Evolutionary conservation across 1,139 yeast species (phyloP).

Genomic region (Kodamaea arcana): DNA sequence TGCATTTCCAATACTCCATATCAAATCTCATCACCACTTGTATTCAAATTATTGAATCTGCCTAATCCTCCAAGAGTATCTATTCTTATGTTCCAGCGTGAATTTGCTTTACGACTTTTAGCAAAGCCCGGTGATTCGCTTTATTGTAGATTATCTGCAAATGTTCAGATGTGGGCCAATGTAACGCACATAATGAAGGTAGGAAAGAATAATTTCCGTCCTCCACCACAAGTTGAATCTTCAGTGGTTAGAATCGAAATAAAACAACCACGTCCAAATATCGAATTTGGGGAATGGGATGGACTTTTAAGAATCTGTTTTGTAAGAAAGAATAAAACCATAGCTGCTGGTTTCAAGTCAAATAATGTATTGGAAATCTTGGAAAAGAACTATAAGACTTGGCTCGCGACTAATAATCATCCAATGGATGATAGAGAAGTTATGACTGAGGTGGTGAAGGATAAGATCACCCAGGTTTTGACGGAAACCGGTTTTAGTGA

Average conservation of each 20-base stretch:
- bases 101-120: slow-evolving; percentile 84
- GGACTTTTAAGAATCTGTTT: slow-evolving; percentile 87
- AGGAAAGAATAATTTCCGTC: slow-evolving; percentile 92
- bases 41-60: slow-evolving; percentile 83
- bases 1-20: slow-evolving; percentile 97
- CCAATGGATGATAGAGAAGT: slow-evolving; percentile 47
- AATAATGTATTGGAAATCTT: slow-evolving; percentile 76
- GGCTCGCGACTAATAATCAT: slow-evolving; percentile 55
- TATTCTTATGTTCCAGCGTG: slow-evolving; percentile 96
- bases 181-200: slow-evolving; percentile 98
- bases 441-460: slow-evolving; percentile 47
- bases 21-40: slow-evolving; percentile 94
- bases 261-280: slow-evolving; percentile 85
- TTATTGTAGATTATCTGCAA: slow-evolving; percentile 90
- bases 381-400: slow-evolving; percentile 85
- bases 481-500: slow-evolving; percentile 76
- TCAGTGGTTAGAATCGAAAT: slow-evolving; percentile 92
- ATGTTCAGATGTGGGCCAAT: slow-evolving; percentile 99
- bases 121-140: slow-evolving; percentile 95
- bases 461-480: slow-evolving; percentile 62
- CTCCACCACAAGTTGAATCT: slow-evolving; percentile 98
- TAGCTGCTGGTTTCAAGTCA: slow-evolving; percentile 89
- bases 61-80: slow-evolving; percentile 95
- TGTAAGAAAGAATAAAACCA: slow-evolving; percentile 88
- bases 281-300: slow-evolving; percentile 96